Percentiles rank a stretch among this genome's conserved stretches.
These are phyloP conservation scores for Russula emetica DNA, from an alignment of 768 basidiomycete species.

Conservation along the genomic window DNA sequence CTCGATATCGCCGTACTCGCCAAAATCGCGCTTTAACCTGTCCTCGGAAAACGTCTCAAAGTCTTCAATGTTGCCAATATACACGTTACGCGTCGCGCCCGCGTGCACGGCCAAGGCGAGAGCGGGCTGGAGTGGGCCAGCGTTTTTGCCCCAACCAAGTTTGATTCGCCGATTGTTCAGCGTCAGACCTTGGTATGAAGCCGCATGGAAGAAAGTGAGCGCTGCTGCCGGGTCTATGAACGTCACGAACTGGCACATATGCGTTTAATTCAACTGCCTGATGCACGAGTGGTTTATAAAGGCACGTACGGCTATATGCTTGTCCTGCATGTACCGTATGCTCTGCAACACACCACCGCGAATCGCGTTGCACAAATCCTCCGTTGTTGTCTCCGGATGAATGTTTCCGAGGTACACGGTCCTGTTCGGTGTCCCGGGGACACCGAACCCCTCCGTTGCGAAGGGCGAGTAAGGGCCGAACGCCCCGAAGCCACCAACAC, in stretches of 20 bases:
- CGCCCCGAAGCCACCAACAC: constrained; percentile 35
- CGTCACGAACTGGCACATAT: constrained; percentile 70
- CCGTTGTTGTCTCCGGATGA: constrained; percentile 90
- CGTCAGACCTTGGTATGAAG: constrained; percentile 82
- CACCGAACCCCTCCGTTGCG: constrained; percentile 39
- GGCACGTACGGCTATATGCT: constrained; percentile 84
- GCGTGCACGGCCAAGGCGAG: constrained; percentile 85
- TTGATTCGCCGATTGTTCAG: constrained; percentile 93
- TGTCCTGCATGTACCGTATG: constrained; percentile 92
- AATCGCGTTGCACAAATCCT: constrained; percentile 95
- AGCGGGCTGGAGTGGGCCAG: constrained; percentile 78
- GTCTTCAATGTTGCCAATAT: constrained; percentile 93
- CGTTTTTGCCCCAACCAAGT: constrained; percentile 97
- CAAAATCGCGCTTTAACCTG: constrained; percentile 87
- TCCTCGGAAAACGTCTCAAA: constrained; percentile 91
- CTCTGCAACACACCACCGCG: constrained; percentile 96
- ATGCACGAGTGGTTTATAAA: not conserved
- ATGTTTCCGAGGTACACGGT: constrained; percentile 97
- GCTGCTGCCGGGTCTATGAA: constrained; percentile 94
- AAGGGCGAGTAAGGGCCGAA: constrained; percentile 55
- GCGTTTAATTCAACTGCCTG: constrained; percentile 18
- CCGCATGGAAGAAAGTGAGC: constrained; percentile 90
- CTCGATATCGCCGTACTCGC: constrained; percentile 95
- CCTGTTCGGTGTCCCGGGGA: constrained; percentile 67
- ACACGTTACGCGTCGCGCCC: constrained; percentile 95